phyloP scores from a whole-genome alignment of 2,329 filamentous ascomycete species.

The Fusarium avenaceum region DNA sequence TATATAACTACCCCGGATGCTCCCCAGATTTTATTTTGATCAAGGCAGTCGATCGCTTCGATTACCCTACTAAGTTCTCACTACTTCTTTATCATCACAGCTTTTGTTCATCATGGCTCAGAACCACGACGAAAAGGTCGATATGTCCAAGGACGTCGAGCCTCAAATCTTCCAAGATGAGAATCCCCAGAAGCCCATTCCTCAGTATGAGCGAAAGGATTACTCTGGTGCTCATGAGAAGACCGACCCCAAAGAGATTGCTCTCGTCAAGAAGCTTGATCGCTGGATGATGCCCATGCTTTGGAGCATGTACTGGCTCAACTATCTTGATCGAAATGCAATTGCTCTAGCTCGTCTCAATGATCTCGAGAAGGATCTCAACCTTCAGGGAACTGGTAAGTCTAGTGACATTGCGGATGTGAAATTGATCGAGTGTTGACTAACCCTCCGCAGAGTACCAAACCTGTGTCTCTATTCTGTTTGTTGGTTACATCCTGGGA shows the following conservation, averaged over 20 bases:
- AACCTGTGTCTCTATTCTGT: conserved; percentile 51
- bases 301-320: conserved; percentile 60
- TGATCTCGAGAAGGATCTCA: conserved; percentile 49
- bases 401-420: background rate
- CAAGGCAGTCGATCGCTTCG: conserved; percentile 39
- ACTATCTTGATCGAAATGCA: conserved; percentile 62
- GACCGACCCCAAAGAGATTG: conserved; percentile 47
- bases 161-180: conserved; percentile 43
- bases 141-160: conserved; percentile 26
- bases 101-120: conserved; percentile 23
- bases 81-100: background rate
- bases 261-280: conserved; percentile 46
- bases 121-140: conserved; percentile 24
- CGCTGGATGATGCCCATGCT: conserved; percentile 53
- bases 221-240: conserved; percentile 49
- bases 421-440: rapidly evolving
- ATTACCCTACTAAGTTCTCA: conserved; percentile 14
- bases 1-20: conserved; percentile 29
- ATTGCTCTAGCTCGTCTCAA: conserved; percentile 60
- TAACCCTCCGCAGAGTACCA: conserved; percentile 48
- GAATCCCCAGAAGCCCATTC: conserved; percentile 35
- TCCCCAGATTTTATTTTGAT: background rate
- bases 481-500: conserved; percentile 61
- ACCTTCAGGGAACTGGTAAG: conserved; percentile 38
- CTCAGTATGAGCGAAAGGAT: conserved; percentile 39